These are phyloP conservation scores for Microbotryum lychnidis-dioicae DNA, from an alignment of 1,284 basidiomycete genomes.

Conservation along the genomic window DNA sequence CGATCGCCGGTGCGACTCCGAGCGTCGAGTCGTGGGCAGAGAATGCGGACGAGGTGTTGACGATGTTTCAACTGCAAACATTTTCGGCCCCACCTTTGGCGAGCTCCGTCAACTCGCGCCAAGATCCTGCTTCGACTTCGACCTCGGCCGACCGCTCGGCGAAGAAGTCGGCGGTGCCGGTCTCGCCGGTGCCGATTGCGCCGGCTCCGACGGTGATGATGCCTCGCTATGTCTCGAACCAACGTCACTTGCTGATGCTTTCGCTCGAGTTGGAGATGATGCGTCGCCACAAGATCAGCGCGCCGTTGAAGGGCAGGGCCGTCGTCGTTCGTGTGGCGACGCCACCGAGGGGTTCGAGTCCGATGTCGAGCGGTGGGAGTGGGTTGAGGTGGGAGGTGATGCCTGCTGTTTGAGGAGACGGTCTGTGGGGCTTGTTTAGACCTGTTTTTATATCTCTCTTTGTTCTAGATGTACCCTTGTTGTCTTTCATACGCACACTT, in stretches of 20 bases:
- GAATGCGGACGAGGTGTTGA: too few species aligned
- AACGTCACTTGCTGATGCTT: conserved; percentile 30
- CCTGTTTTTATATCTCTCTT: neutral
- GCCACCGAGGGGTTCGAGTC: neutral
- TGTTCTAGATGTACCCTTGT: neutral
- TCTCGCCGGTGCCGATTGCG: neutral
- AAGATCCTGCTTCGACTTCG: too few species aligned
- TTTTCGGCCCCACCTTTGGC: too few species aligned
- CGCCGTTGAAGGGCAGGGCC: conserved; percentile 21
- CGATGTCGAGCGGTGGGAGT: conserved; percentile 1
- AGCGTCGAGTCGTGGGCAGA: too few species aligned
- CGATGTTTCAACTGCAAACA: too few species aligned
- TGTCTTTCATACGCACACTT: neutral
- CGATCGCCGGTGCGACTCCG: too few species aligned
- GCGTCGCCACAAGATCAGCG: conserved; percentile 28
- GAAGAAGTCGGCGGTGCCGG: too few species aligned
- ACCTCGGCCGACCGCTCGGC: too few species aligned
- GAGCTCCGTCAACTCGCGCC: too few species aligned
- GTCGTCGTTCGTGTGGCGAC: conserved; percentile 17
- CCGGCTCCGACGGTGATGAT: neutral
- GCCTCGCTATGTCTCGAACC: conserved; percentile 31
- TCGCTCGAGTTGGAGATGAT: conserved; percentile 32
- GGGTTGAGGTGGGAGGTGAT: conserved; percentile 6
- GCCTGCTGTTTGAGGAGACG: neutral
- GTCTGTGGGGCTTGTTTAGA: neutral